Conservation (phyloP, 1,139 yeast genomes). For the Protomyces inundatus region DNA sequence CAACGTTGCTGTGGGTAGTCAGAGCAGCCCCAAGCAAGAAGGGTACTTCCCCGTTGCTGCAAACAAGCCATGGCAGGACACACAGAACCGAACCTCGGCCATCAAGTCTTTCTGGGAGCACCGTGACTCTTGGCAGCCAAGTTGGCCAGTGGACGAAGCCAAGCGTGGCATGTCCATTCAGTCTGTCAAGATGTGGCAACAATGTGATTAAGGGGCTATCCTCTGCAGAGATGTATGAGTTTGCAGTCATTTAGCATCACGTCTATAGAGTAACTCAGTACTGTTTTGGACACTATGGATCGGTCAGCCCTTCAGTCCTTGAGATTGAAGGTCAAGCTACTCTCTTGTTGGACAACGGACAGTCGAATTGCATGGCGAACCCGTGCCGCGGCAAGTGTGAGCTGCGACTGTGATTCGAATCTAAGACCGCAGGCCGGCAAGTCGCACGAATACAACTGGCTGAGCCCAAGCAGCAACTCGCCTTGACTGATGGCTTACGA, state of each 20-base stretch:
- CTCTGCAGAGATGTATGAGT: no score
- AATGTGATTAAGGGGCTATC: neutral
- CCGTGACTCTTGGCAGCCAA: neutral
- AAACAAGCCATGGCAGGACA: conserved; percentile 27
- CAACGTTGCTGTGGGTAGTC: conserved; percentile 31
- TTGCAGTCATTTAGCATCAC: no score
- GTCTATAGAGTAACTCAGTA: no score
- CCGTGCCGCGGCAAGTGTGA: no score
- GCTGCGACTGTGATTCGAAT: no score
- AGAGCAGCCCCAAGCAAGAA: conserved; percentile 5
- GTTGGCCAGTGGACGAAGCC: conserved; percentile 7
- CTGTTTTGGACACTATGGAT: neutral
- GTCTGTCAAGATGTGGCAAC: conserved; percentile 15
- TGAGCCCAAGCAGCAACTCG: no score
- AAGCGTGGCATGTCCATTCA: conserved; percentile 5
- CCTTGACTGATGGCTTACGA: no score
- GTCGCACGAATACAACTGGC: no score
- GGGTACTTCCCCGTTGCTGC: conserved; percentile 28
- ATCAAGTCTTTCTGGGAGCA: conserved; percentile 1
- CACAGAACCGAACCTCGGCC: conserved; percentile 8
- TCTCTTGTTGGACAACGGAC: neutral
- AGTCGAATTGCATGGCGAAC: neutral
- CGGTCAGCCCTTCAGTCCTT: neutral
- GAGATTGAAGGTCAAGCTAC: neutral
- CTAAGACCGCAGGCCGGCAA: no score